Conservation (phyloP, 768 basidiomycete species). For the Lactarius sanguifluus region DNA sequence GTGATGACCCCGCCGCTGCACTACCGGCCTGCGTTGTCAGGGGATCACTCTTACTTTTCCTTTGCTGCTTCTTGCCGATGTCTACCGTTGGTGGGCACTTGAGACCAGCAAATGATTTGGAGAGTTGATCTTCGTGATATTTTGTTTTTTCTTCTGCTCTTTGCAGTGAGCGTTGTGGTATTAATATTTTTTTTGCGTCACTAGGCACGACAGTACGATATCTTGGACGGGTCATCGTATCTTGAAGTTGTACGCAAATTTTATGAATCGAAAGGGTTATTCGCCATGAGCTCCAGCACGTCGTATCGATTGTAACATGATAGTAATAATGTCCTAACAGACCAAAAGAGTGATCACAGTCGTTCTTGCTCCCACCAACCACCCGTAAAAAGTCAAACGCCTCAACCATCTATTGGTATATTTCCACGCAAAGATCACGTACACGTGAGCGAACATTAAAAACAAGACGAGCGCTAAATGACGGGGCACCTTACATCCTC, state of each 20-base stretch:
- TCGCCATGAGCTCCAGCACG: no score
- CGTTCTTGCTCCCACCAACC: not conserved
- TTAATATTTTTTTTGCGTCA: no score
- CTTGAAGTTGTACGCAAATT: no score
- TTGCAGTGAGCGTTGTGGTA: no score
- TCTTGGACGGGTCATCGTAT: no score
- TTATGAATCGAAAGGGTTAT: no score
- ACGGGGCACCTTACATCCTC: not conserved
- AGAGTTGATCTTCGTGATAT: not conserved
- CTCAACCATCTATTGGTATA: not conserved
- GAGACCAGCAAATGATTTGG: conserved; percentile 21
- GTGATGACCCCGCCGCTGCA: conserved; percentile 31
- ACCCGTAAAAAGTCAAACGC: not conserved
- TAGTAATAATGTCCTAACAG: no score
- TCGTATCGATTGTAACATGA: no score
- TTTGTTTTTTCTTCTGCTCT: not conserved
- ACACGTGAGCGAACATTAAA: not conserved
- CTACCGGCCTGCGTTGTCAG: conserved; percentile 29
- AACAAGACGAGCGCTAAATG: not conserved
- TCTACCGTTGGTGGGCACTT: conserved; percentile 5
- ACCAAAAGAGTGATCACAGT: no score
- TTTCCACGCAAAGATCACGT: not conserved
- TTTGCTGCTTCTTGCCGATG: conserved; percentile 23
- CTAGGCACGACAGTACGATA: no score
- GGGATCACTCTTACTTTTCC: conserved; percentile 25